phyloP scores from a whole-genome alignment of 345 rosid genomes.

The Eucalyptus paniculata region DNA sequence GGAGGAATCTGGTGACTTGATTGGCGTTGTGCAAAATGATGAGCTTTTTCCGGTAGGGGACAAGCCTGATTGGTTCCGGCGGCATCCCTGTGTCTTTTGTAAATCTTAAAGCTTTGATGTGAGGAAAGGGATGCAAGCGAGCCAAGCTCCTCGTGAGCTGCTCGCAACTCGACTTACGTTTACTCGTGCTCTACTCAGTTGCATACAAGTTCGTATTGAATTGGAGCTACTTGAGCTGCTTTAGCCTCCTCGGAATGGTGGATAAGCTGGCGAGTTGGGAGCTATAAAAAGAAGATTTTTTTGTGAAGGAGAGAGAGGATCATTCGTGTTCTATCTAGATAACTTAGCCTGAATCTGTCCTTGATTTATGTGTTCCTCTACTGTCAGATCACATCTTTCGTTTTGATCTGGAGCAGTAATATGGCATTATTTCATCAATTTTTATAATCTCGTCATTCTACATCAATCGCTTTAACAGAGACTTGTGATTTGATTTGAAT shows the following conservation, averaged over 20 bases:
- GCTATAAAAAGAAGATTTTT: background rate
- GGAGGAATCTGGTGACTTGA: background rate
- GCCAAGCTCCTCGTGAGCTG: background rate
- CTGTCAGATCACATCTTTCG: accelerated
- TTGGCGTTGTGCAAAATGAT: background rate
- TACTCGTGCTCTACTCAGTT: background rate
- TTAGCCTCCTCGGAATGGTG: accelerated
- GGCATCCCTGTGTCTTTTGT: background rate
- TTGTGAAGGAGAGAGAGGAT: background rate
- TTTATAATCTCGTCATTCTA: background rate
- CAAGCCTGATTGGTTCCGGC: background rate
- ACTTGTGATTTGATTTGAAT: background rate
- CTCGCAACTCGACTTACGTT: accelerated
- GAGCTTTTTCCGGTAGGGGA: background rate
- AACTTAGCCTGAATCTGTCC: background rate
- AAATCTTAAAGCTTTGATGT: background rate
- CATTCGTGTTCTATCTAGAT: background rate
- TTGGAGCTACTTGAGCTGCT: background rate
- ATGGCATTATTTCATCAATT: accelerated
- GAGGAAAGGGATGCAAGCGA: background rate
- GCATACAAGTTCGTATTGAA: accelerated
- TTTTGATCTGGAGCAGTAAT: background rate
- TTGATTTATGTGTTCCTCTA: background rate
- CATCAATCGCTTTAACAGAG: background rate
- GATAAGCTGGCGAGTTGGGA: background rate